Base-by-base conservation (phyloP, 331 rosid species). In the Saraca asoca region DNA sequence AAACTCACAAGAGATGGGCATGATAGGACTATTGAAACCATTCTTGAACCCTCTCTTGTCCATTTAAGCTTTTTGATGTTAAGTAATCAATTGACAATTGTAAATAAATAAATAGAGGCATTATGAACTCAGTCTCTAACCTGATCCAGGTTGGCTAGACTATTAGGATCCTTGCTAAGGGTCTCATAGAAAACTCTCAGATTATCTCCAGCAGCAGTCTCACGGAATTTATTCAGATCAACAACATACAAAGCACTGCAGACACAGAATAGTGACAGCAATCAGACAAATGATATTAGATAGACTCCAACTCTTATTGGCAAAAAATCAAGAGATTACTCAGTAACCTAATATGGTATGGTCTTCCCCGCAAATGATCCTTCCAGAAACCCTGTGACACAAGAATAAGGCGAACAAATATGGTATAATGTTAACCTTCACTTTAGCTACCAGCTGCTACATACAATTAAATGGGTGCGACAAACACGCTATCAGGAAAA, bases 161-260 rank as follows among this genome's bases (percentile, higher is more conserved):
- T 90, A 75, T 94, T 90, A 6, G 99, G 99, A 78, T 94, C 99
- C 91, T 90, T 94, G 79, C 99, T 94, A 51, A 94, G 99, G 74
- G 90, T 88, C 80, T 94, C 99, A 38, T 94, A 94, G 85, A 94
- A 83, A 72, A 94, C 99, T 79, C 99, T 83, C 13, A 94, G 96
- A 80, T 94, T 88, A 80, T 94, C 99, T 80, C 99, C 97, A 9
- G 99, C 95, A 29, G 99, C 99, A 58, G 99, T 94, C 81, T 90
- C 95, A 59, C 97, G 86, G 71, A 94, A 90, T 81, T 86, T 94
- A 84, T 88, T 86, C 79, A 90, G 80, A 73, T 94, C 97, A 64
- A 94, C 99, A 37, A 94, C 99, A 74, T 94, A 94, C 72, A 94
- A 80, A 72, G 99, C 97, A 79, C 99, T 94, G 91, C 78, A 62